Percentiles rank a stretch among this genome's conserved stretches.
These are phyloP conservation scores for Alternaria sp. DNA, from an alignment of 2,329 filamentous ascomycete species.

Conservation along the genomic window DNA sequence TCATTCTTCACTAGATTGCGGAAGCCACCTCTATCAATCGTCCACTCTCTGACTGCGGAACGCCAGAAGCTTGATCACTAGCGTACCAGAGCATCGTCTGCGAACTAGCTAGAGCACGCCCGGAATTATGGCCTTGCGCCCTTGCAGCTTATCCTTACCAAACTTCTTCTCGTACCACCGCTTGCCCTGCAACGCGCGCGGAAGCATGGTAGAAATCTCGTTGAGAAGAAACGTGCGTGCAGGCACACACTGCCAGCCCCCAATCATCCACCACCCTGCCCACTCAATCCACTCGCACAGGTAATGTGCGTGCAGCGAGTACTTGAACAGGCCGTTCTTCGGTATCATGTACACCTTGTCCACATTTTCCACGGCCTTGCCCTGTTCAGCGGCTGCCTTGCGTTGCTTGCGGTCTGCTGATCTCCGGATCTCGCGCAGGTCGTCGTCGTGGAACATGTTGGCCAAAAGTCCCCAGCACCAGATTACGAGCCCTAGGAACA, in stretches of 20 bases:
- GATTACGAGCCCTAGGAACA: slow-evolving; percentile 70
- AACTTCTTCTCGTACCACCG: slow-evolving; percentile 90
- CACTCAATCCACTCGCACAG: slow-evolving; percentile 98
- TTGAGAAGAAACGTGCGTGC: slow-evolving; percentile 84
- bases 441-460: slow-evolving; percentile 90
- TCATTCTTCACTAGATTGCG: background rate
- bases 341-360: slow-evolving; percentile 90
- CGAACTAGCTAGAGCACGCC: slow-evolving; percentile 53
- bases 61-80: slow-evolving; percentile 1
- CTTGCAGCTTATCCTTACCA: slow-evolving; percentile 78
- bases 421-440: slow-evolving; percentile 83
- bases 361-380: slow-evolving; percentile 59
- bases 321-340: slow-evolving; percentile 79
- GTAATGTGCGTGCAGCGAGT: slow-evolving; percentile 90
- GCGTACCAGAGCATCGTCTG: background rate
- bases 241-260: slow-evolving; percentile 70
- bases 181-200: slow-evolving; percentile 79
- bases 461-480: slow-evolving; percentile 78
- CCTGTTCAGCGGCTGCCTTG: slow-evolving; percentile 53
- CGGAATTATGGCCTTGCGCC: slow-evolving; percentile 75
- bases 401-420: slow-evolving; percentile 68
- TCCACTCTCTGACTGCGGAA: background rate
- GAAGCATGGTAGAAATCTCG: slow-evolving; percentile 88
- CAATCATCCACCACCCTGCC: slow-evolving; percentile 83
- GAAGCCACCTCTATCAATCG: background rate